Base-by-base conservation (phyloP, 2,329 filamentous ascomycete species). In the Fusarium temperatum region DNA sequence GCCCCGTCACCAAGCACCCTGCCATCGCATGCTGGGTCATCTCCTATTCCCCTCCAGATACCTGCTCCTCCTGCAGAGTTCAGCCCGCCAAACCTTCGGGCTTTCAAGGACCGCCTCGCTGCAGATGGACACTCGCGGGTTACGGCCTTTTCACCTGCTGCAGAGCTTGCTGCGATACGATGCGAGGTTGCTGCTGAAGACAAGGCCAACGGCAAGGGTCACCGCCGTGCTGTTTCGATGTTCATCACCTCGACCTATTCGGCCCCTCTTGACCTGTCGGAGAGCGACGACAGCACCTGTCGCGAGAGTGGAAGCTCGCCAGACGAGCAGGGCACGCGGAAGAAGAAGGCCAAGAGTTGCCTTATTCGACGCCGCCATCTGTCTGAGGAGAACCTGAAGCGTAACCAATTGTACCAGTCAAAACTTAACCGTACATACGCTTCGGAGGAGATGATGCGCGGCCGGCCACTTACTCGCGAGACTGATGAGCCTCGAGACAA, bases 301-400 rank as follows among this genome's bases (percentile, higher is more conserved):
- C 47, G 41, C 32, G 51, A 35, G 36, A 47, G 41, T 17, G 47
- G 66, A 18, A 65, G 59, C 22, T 60, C 66, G 14, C 41, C 48
- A 5, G 71, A 73, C 13, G 68, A 72, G 28, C 35, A 41, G 18
- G 57, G 47, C 9, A 38, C 39, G 20, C 41, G 22, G 11, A 36
- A 59, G 57, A 64, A 44, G 24, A 64, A 60, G 42, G 50, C 20
- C 9, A 68, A 50, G n/a, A 36, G 42, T 41, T 53, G 50, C 10
- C 44, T 36, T 14, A 42, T 68, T 10, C 41, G 42, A 8, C 71
- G 68, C 7, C 15, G 28, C 15, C 59, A 68, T 22, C 35, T 74
- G 0, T 74, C 72, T 0, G 67, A 61, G 14, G 63, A 74, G 36
- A 74, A 74, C 26, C 10, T 74, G 6, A 74, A 65, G 51, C 56